Conservation (phyloP, 83 land plant species). For the Isoetes engelmannii region DNA sequence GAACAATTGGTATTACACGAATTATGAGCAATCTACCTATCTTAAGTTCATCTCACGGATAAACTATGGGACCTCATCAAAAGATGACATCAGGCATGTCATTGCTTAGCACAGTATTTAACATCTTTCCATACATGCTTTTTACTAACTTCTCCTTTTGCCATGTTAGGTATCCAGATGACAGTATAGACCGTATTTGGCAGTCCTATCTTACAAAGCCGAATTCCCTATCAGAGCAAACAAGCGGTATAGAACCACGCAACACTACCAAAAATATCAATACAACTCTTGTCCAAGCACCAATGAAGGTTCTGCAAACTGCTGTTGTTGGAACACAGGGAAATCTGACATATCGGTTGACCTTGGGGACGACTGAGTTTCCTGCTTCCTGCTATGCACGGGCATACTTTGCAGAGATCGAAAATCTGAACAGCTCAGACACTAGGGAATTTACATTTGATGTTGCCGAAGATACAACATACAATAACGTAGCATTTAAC, state of each 20-base stretch:
- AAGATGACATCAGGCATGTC: slow-evolving; percentile 10
- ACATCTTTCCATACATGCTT: no score
- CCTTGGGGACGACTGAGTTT: slow-evolving; percentile 43
- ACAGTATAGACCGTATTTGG: slow-evolving; percentile 80
- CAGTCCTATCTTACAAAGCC: slow-evolving; percentile 40
- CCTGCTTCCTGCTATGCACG: slow-evolving; percentile 66
- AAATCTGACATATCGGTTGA: slow-evolving; percentile 48
- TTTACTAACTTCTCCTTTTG: no score
- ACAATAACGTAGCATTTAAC: slow-evolving; percentile 38
- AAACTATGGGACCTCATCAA: slow-evolving; percentile 17
- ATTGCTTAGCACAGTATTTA: no score
- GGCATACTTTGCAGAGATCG: slow-evolving; percentile 72
- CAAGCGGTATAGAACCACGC: slow-evolving; percentile 43
- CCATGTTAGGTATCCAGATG: slow-evolving; percentile 71
- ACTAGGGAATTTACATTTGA: slow-evolving; percentile 48
- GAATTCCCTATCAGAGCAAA: slow-evolving; percentile 57
- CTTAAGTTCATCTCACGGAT: slow-evolving; percentile 9
- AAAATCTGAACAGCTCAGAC: slow-evolving; percentile 46
- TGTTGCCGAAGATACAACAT: slow-evolving; percentile 27
- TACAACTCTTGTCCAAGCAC: slow-evolving; percentile 43
- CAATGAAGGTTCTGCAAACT: slow-evolving; percentile 72
- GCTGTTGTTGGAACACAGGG: slow-evolving; percentile 71
- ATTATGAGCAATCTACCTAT: slow-evolving; percentile 25
- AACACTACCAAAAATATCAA: slow-evolving; percentile 41
- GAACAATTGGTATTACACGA: slow-evolving; percentile 15